These are phyloP conservation scores for Hawksworthiomyces lignivorus DNA, from an alignment of 2,329 filamentous ascomycete species.

Conservation along the genomic window DNA sequence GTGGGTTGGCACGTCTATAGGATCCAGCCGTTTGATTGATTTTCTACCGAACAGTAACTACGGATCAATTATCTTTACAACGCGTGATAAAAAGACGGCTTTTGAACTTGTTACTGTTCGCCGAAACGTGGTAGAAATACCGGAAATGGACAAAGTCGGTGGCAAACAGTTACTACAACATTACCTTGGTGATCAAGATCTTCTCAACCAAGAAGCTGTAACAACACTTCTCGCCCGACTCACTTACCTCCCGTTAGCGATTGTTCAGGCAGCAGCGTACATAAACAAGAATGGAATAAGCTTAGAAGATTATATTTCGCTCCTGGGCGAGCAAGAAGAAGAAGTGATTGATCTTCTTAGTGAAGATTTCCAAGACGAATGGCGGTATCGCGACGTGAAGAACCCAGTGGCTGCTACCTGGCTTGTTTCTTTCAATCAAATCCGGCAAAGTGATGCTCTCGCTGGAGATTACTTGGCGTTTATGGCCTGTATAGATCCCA, in stretches of 20 bases:
- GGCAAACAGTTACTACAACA: conserved; percentile 17
- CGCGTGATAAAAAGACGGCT: conserved; percentile 14
- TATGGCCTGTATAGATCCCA: conserved; percentile 21
- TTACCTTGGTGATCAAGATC: conserved; percentile 7
- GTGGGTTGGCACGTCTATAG: too few species aligned
- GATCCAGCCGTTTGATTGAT: too few species aligned
- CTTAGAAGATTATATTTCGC: neutral
- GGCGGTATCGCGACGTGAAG: conserved; percentile 1
- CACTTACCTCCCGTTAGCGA: conserved; percentile 7
- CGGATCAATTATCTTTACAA: conserved; percentile 15
- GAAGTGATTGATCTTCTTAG: conserved; percentile 6
- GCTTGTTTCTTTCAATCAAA: conserved; percentile 10
- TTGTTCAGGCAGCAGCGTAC: conserved; percentile 6
- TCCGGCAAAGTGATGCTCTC: conserved; percentile 13
- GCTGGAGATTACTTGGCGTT: conserved; percentile 22
- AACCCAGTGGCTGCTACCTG: conserved; percentile 10
- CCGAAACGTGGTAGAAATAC: conserved; percentile 16
- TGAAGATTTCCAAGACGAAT: conserved; percentile 6
- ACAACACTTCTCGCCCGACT: neutral
- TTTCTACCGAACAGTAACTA: too few species aligned
- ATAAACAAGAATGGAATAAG: conserved; percentile 1
- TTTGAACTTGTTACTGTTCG: conserved; percentile 8
- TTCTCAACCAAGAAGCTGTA: neutral
- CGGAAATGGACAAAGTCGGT: conserved; percentile 18
- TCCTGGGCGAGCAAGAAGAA: conserved; percentile 1